Conservation (phyloP, 305 asterid genomes). For the Solanum aculeatissimum region DNA sequence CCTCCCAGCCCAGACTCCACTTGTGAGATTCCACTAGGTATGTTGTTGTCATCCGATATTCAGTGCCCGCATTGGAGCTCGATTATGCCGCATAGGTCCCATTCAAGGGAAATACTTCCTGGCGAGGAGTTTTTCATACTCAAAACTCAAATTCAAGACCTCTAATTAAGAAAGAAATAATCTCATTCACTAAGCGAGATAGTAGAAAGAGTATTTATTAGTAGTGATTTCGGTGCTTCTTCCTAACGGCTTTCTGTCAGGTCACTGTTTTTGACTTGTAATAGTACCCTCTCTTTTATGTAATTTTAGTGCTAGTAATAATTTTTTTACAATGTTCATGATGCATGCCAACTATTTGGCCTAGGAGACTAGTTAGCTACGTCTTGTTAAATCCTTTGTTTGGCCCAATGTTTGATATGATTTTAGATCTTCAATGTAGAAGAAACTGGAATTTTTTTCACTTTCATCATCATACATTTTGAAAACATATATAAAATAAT, state of each 20-base stretch:
- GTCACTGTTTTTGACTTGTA: conserved; percentile 12
- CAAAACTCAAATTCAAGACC: no score
- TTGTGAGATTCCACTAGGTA: no score
- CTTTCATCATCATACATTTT: background rate
- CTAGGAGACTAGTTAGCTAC: background rate
- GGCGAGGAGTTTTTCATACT: no score
- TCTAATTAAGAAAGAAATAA: no score
- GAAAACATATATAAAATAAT: background rate
- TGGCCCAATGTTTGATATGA: background rate
- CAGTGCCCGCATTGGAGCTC: no score
- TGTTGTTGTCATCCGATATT: no score
- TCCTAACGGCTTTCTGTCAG: conserved; percentile 35
- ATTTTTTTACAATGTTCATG: background rate
- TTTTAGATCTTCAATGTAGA: background rate
- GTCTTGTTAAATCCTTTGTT: background rate
- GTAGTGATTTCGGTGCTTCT: conserved; percentile 8
- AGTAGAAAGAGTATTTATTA: background rate
- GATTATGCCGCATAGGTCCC: no score
- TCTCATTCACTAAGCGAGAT: rapidly evolving
- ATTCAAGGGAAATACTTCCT: no score
- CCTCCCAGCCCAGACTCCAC: no score
- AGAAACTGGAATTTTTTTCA: background rate
- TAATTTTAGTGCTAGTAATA: background rate
- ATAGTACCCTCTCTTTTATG: background rate
- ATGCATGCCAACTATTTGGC: background rate